phyloP scores from a whole-genome alignment of 1,284 basidiomycete species.

The Ganoderma boninense region DNA sequence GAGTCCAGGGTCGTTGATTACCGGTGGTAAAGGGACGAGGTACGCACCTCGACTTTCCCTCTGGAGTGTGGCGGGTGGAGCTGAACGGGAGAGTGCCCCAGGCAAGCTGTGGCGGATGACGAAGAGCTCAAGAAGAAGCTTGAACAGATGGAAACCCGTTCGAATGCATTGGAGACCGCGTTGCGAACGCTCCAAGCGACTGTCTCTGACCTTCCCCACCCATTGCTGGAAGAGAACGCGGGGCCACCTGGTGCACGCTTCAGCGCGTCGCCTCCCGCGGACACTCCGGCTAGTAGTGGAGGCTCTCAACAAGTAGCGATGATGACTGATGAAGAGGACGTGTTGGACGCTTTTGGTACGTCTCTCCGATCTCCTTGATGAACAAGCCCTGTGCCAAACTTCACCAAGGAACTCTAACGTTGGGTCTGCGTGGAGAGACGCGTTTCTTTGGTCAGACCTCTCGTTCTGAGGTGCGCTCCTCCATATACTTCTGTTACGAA shows the following conservation, averaged over 20 bases:
- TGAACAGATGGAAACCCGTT: conserved; percentile 59
- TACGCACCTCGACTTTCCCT: conserved; percentile 15
- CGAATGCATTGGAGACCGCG: conserved; percentile 66
- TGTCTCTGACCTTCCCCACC: conserved; percentile 56
- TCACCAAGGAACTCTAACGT: conserved; percentile 66
- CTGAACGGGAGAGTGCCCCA: conserved; percentile 30
- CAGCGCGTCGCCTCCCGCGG: not conserved
- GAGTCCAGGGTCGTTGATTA: conserved; percentile 59
- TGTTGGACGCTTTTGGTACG: conserved; percentile 67
- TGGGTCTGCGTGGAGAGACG: conserved; percentile 61
- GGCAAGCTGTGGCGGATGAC: conserved; percentile 68
- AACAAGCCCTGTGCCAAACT: not conserved
- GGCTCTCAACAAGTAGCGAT: conserved; percentile 14
- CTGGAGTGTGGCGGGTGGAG: not conserved
- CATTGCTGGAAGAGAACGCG: conserved; percentile 46
- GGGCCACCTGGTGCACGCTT: not conserved
- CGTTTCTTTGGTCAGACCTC: conserved; percentile 70
- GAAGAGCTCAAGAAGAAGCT: conserved; percentile 73
- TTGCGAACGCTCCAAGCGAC: conserved; percentile 57
- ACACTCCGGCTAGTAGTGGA: conserved; percentile 4
- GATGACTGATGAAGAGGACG: conserved; percentile 50
- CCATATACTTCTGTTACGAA: not conserved
- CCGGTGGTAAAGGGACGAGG: conserved; percentile 58
- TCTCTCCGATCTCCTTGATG: not conserved
- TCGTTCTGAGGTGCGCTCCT: conserved; percentile 61